Evolutionary conservation across 1,284 basidiomycete species (phyloP), one percentile per base, ranked within the genome.

Genomic region (Ustilago nuda): DNA sequence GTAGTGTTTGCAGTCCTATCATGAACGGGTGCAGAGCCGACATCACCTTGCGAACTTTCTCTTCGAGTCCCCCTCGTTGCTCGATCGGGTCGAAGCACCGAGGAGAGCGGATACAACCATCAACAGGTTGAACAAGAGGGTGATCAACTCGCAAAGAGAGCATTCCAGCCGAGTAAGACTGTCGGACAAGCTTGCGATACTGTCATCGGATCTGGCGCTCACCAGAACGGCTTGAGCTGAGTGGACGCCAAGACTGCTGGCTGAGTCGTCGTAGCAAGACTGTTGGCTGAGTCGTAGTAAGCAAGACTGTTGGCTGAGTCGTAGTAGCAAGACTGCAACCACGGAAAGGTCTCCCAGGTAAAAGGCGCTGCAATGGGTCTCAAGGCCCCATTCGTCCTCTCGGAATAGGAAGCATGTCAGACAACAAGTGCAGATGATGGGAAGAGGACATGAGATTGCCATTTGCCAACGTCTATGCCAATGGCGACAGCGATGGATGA

Each of bases 21-120:
- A 50, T 70, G 68, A 12, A 53, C 55, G 7, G 68, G 50, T 17
- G 62, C 48, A 43, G 52, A 36, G 27, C 54, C 62, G 2, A 64
- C 50, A 13, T 5, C n/a, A 19, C 19, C 43, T 17, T 45, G 43
- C 6, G 43, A 37, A 23, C 46, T 32, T 65, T 70, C 7, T 70
- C 68, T 6, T 54, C 46, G 37, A 53, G 27, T n/a, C 36, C 33
- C 11, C 36, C 30, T 54, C 68, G 57, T 8, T 52, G 56, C 37
- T 59, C 56, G 87, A 88, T 4, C 78, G 78, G 35, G 89, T 88
- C 52, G 90, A 87, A 0, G 88, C 87, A 23, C 89, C 90, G 51
- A 89, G 84, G 8, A 91, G 87, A 46, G 89, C 89, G 48, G 86
- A 87, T 64, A 90, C 83, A 71, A 90, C 89, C 79, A 83, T 81